phyloP scores from a whole-genome alignment of 495 filamentous ascomycete genomes.

The Parmelia sp. region DNA sequence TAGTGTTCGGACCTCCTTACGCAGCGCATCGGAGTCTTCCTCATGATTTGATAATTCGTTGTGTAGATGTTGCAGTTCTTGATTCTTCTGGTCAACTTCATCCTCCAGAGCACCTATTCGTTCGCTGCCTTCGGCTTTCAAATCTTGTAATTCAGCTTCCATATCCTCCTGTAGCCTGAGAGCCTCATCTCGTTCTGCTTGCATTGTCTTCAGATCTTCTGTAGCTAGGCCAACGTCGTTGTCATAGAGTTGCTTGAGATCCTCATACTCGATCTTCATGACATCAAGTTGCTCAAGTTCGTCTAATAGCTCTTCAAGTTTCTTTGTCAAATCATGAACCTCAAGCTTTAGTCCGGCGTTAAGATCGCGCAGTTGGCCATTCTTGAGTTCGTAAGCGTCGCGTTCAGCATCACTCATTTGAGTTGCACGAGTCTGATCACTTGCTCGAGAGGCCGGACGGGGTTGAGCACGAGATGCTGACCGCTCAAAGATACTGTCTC shows the following conservation, averaged over 20 bases:
- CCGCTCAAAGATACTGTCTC: constrained; percentile 87
- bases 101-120: constrained; percentile 73
- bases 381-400: constrained; percentile 76
- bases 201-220: constrained; percentile 73
- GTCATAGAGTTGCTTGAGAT: constrained; percentile 57
- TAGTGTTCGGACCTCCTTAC: constrained; percentile 84
- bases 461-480: constrained; percentile 81
- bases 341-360: constrained; percentile 76
- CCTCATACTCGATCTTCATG: constrained; percentile 51
- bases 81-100: constrained; percentile 63
- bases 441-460: constrained; percentile 64
- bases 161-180: constrained; percentile 69
- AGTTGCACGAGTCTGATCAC: constrained; percentile 62
- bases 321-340: constrained; percentile 69
- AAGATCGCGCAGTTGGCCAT: constrained; percentile 77
- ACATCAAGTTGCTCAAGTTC: constrained; percentile 59
- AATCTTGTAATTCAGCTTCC: constrained; percentile 67
- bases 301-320: constrained; percentile 61
- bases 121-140: constrained; percentile 58
- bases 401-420: constrained; percentile 71
- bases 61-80: constrained; percentile 66
- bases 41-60: constrained; percentile 54
- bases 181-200: constrained; percentile 81
- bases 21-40: constrained; percentile 78
- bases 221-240: constrained; percentile 69